Evolutionary conservation across 2,329 filamentous ascomycete genomes (phyloP).

Genomic region (Ascocoryne sarcoides): DNA sequence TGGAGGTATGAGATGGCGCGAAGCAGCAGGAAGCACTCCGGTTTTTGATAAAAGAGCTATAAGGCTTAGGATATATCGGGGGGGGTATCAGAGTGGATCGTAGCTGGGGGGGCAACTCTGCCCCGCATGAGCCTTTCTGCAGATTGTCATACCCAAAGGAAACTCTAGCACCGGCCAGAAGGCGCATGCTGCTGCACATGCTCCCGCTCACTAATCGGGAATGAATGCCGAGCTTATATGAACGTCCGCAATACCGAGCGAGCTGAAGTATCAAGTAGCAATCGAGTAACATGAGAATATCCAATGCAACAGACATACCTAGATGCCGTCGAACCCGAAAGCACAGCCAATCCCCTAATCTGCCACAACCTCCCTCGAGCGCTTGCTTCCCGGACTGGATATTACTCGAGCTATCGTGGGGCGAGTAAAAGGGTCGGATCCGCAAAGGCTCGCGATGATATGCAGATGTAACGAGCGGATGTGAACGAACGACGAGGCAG

Average conservation of each 20-base stretch:
- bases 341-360: too few relatives aligned
- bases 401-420: too few relatives aligned
- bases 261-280: not conserved
- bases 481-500: too few relatives aligned
- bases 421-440: too few relatives aligned
- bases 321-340: too few relatives aligned
- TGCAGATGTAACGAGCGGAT: too few relatives aligned
- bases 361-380: too few relatives aligned
- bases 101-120: constrained; percentile 12
- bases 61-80: constrained; percentile 21
- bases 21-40: constrained; percentile 3
- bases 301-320: not conserved
- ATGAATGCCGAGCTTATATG: constrained; percentile 13
- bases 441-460: too few relatives aligned
- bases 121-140: constrained; percentile 18
- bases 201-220: constrained; percentile 18
- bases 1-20: constrained; percentile 2
- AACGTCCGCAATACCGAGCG: constrained; percentile 11
- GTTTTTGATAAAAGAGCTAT: constrained; percentile 4
- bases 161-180: constrained; percentile 20
- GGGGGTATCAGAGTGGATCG: constrained; percentile 3
- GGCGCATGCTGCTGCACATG: constrained; percentile 20
- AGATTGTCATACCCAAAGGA: constrained; percentile 8
- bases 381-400: too few relatives aligned
- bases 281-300: not conserved